phyloP scores from a whole-genome alignment of 2,329 filamentous ascomycete genomes.

The Cladosporium sp. region DNA sequence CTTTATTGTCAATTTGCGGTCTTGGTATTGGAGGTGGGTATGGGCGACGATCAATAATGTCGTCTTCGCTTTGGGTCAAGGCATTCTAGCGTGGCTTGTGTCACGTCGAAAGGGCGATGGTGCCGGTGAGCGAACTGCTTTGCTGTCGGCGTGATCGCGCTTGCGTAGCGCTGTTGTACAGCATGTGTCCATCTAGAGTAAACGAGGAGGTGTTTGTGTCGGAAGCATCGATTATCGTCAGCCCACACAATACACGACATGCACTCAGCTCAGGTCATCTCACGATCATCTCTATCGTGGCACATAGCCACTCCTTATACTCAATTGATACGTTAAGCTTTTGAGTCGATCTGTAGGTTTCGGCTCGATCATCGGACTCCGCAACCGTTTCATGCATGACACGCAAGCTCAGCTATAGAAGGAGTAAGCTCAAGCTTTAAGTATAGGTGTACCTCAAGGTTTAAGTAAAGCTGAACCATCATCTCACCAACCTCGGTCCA shows the following conservation, averaged over 20 bases:
- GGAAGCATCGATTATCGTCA: background rate
- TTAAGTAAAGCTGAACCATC: background rate
- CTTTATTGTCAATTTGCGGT: slow-evolving; percentile 10
- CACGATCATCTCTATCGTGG: background rate
- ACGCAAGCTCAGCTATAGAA: background rate
- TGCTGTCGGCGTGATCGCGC: background rate
- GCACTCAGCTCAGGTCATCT: background rate
- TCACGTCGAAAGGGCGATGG: background rate
- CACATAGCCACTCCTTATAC: background rate
- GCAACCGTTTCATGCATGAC: background rate
- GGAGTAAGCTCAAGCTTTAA: background rate
- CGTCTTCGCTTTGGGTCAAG: slow-evolving; percentile 9
- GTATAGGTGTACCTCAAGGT: background rate
- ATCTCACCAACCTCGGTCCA: background rate
- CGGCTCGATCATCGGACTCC: background rate
- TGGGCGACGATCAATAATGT: slow-evolving; percentile 10
- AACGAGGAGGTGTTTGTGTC: background rate
- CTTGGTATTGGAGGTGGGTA: slow-evolving; percentile 7
- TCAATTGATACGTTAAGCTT: background rate
- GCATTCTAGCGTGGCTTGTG: background rate
- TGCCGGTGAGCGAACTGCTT: background rate
- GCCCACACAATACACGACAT: background rate
- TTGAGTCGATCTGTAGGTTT: background rate
- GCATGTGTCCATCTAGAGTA: background rate
- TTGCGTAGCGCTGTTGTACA: background rate